A percentile compares a stretch with the other conserved stretches of the same genome.
Evolutionary conservation across 1,139 yeast species (phyloP).

Genomic region (Magnusiomyces fungicola): DNA sequence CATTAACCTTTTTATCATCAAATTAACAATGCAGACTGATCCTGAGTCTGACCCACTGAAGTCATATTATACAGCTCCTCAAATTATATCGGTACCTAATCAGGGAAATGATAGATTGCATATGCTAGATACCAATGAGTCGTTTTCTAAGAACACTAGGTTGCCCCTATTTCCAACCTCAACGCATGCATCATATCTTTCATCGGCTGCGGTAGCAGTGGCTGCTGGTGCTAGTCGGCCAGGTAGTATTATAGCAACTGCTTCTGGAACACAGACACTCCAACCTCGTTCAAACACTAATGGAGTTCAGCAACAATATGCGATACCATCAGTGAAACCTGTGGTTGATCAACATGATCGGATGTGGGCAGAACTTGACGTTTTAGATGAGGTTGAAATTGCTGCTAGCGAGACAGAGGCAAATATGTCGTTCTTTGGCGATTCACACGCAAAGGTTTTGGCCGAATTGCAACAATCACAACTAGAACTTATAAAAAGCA

Average conservation of each 20-base stretch:
- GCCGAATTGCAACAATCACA: slow-evolving; percentile 53
- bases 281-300: not conserved
- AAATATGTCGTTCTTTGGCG: slow-evolving; percentile 56
- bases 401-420: slow-evolving; percentile 51
- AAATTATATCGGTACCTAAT: no score
- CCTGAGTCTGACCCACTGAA: no score
- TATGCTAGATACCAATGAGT: slow-evolving; percentile 7
- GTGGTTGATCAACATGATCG: slow-evolving; percentile 48
- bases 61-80: no score
- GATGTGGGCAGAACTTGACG: slow-evolving; percentile 84
- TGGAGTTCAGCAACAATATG: slow-evolving; percentile 6
- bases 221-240: slow-evolving; percentile 3
- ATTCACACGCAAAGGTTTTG: slow-evolving; percentile 51
- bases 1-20: no score
- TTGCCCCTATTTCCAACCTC: not conserved
- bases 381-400: slow-evolving; percentile 68
- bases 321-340: slow-evolving; percentile 30
- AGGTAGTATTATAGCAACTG: not conserved
- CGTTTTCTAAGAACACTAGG: not conserved
- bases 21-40: no score
- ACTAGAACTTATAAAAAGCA: slow-evolving; percentile 48
- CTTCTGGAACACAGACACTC: not conserved
- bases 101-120: not conserved
- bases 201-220: not conserved
- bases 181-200: not conserved